Evolutionary conservation across 169 alveolate species (phyloP).

Genomic region (Ichthyophthirius multifiliis): DNA sequence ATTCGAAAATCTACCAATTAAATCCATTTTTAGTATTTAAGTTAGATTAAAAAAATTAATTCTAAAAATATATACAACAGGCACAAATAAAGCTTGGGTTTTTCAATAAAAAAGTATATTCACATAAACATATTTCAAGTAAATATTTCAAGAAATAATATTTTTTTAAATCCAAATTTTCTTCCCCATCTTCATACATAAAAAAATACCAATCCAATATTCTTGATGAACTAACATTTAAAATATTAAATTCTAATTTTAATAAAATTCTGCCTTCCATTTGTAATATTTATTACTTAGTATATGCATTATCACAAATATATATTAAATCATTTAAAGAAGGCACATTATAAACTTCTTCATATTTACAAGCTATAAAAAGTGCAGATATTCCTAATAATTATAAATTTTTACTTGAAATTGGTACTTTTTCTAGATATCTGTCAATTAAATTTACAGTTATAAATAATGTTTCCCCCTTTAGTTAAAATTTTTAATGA

Average conservation of each 20-base stretch:
- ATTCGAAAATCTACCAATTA: too few relatives aligned
- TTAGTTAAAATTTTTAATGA: constrained; percentile 68
- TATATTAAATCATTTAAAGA: constrained; percentile 77
- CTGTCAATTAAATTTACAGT: constrained; percentile 78
- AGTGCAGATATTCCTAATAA: constrained; percentile 79
- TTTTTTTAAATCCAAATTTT: too few relatives aligned
- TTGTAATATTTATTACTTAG: constrained; percentile 65
- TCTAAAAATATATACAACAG: too few relatives aligned
- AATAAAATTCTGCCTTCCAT: constrained; percentile 68
- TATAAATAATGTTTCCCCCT: constrained; percentile 73
- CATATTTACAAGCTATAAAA: constrained; percentile 84
- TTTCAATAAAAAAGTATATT: too few relatives aligned
- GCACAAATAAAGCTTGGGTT: too few relatives aligned
- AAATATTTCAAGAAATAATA: too few relatives aligned
- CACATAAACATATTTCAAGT: too few relatives aligned
- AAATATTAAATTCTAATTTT: constrained; percentile 49
- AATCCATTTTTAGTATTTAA: too few relatives aligned
- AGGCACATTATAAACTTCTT: constrained; percentile 84
- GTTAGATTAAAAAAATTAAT: too few relatives aligned
- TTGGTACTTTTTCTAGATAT: constrained; percentile 48
- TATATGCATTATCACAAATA: constrained; percentile 80
- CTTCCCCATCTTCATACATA: constrained; percentile 43
- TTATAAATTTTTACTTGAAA: constrained; percentile 62
- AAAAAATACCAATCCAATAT: constrained; percentile 67
- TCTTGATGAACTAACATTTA: constrained; percentile 53